These are phyloP conservation scores for Acrasis kona DNA, from an alignment of 78 protist genomes.

Conservation along the genomic window DNA sequence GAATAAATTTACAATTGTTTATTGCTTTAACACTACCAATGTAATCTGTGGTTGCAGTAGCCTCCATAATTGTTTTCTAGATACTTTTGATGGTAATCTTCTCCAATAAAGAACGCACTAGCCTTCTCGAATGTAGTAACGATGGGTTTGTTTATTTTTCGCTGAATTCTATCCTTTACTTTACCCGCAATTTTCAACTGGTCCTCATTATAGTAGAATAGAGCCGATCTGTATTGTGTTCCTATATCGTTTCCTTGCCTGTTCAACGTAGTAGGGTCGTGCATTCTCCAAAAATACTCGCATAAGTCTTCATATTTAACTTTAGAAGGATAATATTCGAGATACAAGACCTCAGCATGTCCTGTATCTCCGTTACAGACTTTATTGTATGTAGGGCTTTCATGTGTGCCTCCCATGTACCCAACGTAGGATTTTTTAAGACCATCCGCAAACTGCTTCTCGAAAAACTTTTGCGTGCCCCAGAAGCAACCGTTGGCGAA, in stretches of 20 bases:
- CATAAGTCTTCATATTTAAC: slow-evolving; percentile 1
- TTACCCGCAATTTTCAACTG: slow-evolving; percentile 31
- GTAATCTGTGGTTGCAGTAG: slow-evolving; percentile 7
- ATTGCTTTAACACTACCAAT: neutral
- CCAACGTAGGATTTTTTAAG: neutral
- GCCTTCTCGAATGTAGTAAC: slow-evolving; percentile 1
- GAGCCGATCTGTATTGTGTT: slow-evolving; percentile 73
- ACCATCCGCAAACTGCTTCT: neutral
- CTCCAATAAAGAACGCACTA: neutral
- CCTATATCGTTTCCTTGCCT: slow-evolving; percentile 82
- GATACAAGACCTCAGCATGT: slow-evolving; percentile 67
- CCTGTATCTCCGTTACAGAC: slow-evolving; percentile 76
- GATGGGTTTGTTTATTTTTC: no score
- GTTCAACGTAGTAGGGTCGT: slow-evolving; percentile 65
- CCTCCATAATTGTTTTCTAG: slow-evolving; percentile 24
- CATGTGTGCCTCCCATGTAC: slow-evolving; percentile 8
- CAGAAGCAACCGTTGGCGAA: slow-evolving; percentile 36
- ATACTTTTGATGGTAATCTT: slow-evolving; percentile 9
- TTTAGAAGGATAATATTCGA: slow-evolving; percentile 48
- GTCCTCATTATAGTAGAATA: slow-evolving; percentile 40
- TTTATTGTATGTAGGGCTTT: slow-evolving; percentile 23
- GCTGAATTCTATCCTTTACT: neutral
- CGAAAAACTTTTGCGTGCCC: slow-evolving; percentile 11
- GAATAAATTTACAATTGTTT: no score
- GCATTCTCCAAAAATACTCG: slow-evolving; percentile 43